A percentile compares a stretch with the other conserved stretches of the same genome.
These are phyloP conservation scores for Erythrophleum fordii DNA, from an alignment of 306 rosid species.

Conservation along the genomic window DNA sequence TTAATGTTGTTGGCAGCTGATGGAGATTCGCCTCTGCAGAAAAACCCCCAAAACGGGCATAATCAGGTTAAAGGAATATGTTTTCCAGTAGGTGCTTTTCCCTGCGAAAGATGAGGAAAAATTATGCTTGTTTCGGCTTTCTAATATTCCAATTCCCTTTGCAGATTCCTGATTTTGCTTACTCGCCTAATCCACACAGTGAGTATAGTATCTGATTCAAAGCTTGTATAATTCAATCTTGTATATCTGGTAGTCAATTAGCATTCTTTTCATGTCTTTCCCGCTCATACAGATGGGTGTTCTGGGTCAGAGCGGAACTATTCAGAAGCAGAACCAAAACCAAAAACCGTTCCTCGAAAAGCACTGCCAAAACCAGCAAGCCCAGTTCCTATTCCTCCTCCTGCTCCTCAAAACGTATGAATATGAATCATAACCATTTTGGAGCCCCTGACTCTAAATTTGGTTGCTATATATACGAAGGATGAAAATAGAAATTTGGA, in stretches of 20 bases:
- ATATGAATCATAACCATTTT: conserved; percentile 46
- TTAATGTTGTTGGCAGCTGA: conserved; percentile 65
- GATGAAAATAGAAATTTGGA: conserved; percentile 43
- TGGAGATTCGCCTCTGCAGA: conserved; percentile 87
- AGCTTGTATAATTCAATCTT: conserved; percentile 22
- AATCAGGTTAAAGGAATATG: conserved; percentile 64
- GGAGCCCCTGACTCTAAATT: conserved; percentile 54
- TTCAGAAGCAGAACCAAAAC: conserved; percentile 82
- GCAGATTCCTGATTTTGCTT: conserved; percentile 97
- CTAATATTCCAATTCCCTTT: conserved; percentile 44
- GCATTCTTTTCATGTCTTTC: neutral
- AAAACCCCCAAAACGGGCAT: conserved; percentile 71
- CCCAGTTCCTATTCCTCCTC: conserved; percentile 42
- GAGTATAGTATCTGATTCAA: conserved; percentile 66
- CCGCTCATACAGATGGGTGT: conserved; percentile 70
- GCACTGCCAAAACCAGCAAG: conserved; percentile 62
- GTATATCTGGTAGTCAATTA: neutral
- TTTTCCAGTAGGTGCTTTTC: conserved; percentile 13
- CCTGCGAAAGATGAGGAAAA: conserved; percentile 27
- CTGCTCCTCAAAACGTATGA: conserved; percentile 79
- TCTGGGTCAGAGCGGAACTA: conserved; percentile 87
- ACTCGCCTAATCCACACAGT: conserved; percentile 99
- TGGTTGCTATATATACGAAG: conserved; percentile 55
- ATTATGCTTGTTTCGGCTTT: conserved; percentile 35
- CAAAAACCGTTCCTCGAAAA: conserved; percentile 61